Base-by-base conservation (phyloP, 805 yeast genomes). In the Priceomyces carsonii region DNA sequence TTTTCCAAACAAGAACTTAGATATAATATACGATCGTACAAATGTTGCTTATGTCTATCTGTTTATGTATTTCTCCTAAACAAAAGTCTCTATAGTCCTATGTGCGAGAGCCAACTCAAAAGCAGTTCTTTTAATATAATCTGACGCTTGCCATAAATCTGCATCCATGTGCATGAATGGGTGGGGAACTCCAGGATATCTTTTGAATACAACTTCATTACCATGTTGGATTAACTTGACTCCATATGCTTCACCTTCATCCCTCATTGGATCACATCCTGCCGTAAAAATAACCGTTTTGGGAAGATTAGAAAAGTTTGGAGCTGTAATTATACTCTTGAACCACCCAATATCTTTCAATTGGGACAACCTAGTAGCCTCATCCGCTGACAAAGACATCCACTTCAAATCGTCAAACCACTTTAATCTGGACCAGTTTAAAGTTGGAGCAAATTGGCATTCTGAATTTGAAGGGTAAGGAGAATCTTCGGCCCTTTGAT, bases 131-230 rank as follows among this genome's bases (percentile, higher is more conserved):
- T 50, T 43, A 35, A 56, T 57, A 32, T 44, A 57, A 22, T 50
- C 50, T 3, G 42, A 33, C 7, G 62, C 63, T 32, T 57, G 61
- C 56, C 58, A 48, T 22, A 57, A 42, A 13, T 35, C 39, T 18
- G 51, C 48, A 40, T 58, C 59, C 63, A 58, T 58, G 32, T 58
- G 62, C 55, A 56, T 51, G 39, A 57, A 58, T 2, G 61, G 59
- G 40, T 58, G 63, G 4, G 61, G 61, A 18, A 57, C 61, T 8
- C 64, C 64, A 4, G 52, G 54, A 32, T 49, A 55, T 19, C 61
- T 42, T 29, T 55, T 53, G 36, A 50, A 50, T 8, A 51, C 47
- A 4, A 53, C 55, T 19, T 55, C 59, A 32, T 50, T 50, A 12
- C 56, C 57, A 39, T 52, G 30, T 9, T 44, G 43, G 25, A 55